A percentile compares a stretch with the other conserved stretches of the same genome.
These are phyloP conservation scores for Leucocoprinus gongylophorus DNA, from an alignment of 1,284 basidiomycete species.

Conservation along the genomic window DNA sequence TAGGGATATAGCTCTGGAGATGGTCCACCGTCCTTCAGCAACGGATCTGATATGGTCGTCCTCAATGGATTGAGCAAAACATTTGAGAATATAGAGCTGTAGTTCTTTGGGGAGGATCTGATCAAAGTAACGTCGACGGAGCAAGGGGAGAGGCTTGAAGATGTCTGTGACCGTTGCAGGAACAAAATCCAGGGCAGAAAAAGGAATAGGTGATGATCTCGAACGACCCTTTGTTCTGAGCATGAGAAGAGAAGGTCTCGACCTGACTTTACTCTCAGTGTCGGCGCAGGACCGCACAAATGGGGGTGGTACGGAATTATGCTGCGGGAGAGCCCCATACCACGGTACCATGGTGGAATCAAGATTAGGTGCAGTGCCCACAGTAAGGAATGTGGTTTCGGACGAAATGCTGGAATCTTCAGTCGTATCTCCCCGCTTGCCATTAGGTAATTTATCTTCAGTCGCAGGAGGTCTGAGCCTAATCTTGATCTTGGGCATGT, in stretches of 20 bases:
- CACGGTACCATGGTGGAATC: slow-evolving; percentile 7
- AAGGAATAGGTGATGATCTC: slow-evolving; percentile 54
- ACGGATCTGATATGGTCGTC: slow-evolving; percentile 41
- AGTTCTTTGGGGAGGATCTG: slow-evolving; percentile 69
- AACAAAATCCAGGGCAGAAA: slow-evolving; percentile 50
- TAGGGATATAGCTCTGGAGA: slow-evolving; percentile 47
- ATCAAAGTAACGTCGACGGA: slow-evolving; percentile 55
- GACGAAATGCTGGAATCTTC: slow-evolving; percentile 12
- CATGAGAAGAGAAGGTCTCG: slow-evolving; percentile 13
- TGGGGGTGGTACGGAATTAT: slow-evolving; percentile 1
- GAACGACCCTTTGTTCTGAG: slow-evolving; percentile 51
- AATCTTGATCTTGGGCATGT: slow-evolving; percentile 41
- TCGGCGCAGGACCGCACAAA: background rate
- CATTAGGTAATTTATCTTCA: slow-evolving; percentile 44
- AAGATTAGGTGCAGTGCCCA: background rate
- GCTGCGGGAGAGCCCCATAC: slow-evolving; percentile 8
- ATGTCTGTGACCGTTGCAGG: slow-evolving; percentile 40
- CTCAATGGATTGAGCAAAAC: slow-evolving; percentile 48
- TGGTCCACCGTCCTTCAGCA: slow-evolving; percentile 47
- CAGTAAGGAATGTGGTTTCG: slow-evolving; percentile 5
- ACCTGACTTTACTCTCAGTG: background rate
- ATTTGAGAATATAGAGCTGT: slow-evolving; percentile 54
- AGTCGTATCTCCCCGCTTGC: slow-evolving; percentile 30
- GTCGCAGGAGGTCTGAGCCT: slow-evolving; percentile 37
- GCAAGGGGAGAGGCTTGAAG: slow-evolving; percentile 41